Evolutionary conservation across 192 early-diverging fungal genomes (phyloP), one percentile per base, ranked within the genome.

Genomic region (Podila verticillata): DNA sequence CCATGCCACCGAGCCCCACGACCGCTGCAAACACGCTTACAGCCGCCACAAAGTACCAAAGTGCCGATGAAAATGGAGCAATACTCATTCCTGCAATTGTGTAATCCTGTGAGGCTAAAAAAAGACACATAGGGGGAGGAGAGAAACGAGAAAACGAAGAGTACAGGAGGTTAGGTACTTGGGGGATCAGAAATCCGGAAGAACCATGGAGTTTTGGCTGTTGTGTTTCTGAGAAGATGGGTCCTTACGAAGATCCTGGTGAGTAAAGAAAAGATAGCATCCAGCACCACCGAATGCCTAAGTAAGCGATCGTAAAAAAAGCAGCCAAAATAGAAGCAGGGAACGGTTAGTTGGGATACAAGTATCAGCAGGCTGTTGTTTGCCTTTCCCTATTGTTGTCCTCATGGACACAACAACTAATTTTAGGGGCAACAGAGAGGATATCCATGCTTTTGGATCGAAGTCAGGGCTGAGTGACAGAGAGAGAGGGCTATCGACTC

Each of bases 11-110:
- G 30, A 72, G 24, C 24, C 77, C 77, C 2, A 80, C 77, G 1
- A 61, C 77, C 12, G 77, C 77, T 8, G 77, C 77, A 24, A 80
- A 58, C 28, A 80, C 65, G 28, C 70, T 72, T 26, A 80, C 77
- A n/a, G 70, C 77, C 20, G 70, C 77, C 6, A 65, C 4, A 64
- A 58, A 80, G 58, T 80, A 80, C 77, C 77, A 80, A 1, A 80
- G 49, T 5, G 66, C 28, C 12, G 68, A 80, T 34, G 64, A 20
- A 10, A 80, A 66, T 8, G 77, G 70, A n/a, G 70, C 24, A 1
- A 72, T 0, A 8, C 56, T 13, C 8, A 57, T 5, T 12, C 62
- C 75, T 79, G 7, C 66, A 51, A 78, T 31, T 3, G 28, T 28
- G 26, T 65, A 60, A 1, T 28, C 31, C n/a, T 68, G 56, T 31